phyloP scores from a whole-genome alignment of 1,284 basidiomycete species.

The Ceratobasidium sp. region DNA sequence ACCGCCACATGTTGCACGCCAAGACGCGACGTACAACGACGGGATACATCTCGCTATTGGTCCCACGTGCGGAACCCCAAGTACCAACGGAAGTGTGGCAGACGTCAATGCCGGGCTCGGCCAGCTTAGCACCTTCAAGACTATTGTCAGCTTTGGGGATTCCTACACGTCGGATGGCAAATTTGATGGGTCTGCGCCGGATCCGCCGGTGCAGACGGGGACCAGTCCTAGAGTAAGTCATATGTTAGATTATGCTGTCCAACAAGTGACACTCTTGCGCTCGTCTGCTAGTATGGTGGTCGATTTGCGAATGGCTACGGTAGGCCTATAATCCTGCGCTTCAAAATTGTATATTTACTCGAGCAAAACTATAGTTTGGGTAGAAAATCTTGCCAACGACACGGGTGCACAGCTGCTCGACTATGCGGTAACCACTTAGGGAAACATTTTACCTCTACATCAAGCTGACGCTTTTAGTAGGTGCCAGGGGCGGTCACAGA shows the following conservation, averaged over 20 bases:
- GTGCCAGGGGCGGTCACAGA: slow-evolving; percentile 38
- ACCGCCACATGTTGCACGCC: neutral
- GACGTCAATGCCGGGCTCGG: slow-evolving; percentile 36
- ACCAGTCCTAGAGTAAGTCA: slow-evolving; percentile 21
- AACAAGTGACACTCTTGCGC: neutral
- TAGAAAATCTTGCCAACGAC: slow-evolving; percentile 38
- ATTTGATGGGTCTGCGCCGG: slow-evolving; percentile 35
- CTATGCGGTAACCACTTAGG: slow-evolving; percentile 18
- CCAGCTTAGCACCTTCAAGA: slow-evolving; percentile 10
- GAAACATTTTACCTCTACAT: neutral
- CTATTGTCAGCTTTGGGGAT: slow-evolving; percentile 43
- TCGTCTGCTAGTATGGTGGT: slow-evolving; percentile 13
- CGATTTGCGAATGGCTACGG: slow-evolving; percentile 41
- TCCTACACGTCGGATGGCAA: slow-evolving; percentile 37
- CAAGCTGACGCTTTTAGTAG: neutral
- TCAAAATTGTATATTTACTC: neutral
- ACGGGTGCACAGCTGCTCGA: slow-evolving; percentile 26
- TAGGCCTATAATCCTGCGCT: neutral
- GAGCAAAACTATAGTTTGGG: slow-evolving; percentile 14
- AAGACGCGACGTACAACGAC: slow-evolving; percentile 15
- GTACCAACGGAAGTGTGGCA: slow-evolving; percentile 12
- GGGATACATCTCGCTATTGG: slow-evolving; percentile 36
- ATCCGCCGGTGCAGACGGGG: slow-evolving; percentile 34
- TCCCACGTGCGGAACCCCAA: slow-evolving; percentile 19
- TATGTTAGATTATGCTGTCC: too few relatives aligned